phyloP scores from a whole-genome alignment of 2,329 filamentous ascomycete genomes.

The Polytolypa hystricis region DNA sequence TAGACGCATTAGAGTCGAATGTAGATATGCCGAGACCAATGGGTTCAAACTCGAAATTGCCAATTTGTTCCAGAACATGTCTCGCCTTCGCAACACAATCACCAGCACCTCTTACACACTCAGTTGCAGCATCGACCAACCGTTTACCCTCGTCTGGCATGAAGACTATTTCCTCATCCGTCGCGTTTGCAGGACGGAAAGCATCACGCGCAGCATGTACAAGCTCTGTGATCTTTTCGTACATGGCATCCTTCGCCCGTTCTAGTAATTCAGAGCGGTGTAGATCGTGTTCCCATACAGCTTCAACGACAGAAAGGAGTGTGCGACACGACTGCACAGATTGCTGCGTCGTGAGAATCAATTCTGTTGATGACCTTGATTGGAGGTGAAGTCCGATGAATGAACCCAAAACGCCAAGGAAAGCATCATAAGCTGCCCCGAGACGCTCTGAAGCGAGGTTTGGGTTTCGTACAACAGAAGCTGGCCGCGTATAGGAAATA shows the following conservation, averaged over 20 bases:
- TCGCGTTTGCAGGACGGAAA: conserved; percentile 55
- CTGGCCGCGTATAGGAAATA: conserved; percentile 61
- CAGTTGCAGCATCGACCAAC: conserved; percentile 67
- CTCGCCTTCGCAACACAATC: conserved; percentile 85
- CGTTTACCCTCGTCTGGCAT: conserved; percentile 67
- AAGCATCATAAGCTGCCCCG: conserved; percentile 69
- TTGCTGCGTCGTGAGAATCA: conserved; percentile 71
- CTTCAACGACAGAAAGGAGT: conserved; percentile 68
- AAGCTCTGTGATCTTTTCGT: conserved; percentile 65
- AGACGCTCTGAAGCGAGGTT: conserved; percentile 77
- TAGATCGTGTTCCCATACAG: conserved; percentile 67
- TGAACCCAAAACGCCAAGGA: conserved; percentile 80
- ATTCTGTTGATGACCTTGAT: conserved; percentile 76
- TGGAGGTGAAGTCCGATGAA: conserved; percentile 91
- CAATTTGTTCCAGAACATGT: conserved; percentile 73
- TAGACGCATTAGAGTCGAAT: conserved; percentile 2
- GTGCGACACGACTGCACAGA: conserved; percentile 72
- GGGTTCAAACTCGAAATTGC: conserved; percentile 72
- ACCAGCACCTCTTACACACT: conserved; percentile 79
- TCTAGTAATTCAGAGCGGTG: conserved; percentile 56
- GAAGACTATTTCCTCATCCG: conserved; percentile 64
- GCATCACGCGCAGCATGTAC: conserved; percentile 73
- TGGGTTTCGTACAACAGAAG: conserved; percentile 50
- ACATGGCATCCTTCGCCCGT: conserved; percentile 63
- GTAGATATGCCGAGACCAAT: conserved; percentile 39